Base-by-base conservation (phyloP, 2,329 filamentous ascomycete species). In the Xylariaceae sp. region DNA sequence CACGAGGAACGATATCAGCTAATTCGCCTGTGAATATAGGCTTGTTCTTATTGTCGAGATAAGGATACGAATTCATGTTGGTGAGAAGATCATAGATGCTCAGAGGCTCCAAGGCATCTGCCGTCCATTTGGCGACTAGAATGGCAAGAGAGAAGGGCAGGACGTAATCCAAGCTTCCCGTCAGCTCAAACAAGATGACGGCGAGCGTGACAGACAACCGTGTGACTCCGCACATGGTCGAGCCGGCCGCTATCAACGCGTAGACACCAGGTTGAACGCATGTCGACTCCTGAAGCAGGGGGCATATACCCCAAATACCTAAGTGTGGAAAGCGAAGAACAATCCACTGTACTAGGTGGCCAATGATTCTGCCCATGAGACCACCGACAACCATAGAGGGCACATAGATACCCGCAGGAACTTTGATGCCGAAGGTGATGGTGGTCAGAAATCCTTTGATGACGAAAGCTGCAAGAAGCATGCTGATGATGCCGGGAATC, bases 301-400 rank as follows among this genome's bases (percentile, higher is more conserved):
- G 78, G 57, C 93, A 97, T 11, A 75, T 73, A 16, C 81, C 78
- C 69, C 91, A 96, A 6, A 96, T 65, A 12, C 78, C 69, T 57
- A 83, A 85, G 41, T 81, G 67, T 0, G 89, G 86, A 56, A 83
- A 86, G 22, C 75, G 76, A 42, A 94, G 72, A 4, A 91, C 89
- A 39, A 87, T 65, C 65, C 86, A 89, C 61, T 97, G 91, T 0
- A 90, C 81, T 6, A 83, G 64, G 61, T 97, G 93, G 1, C 93
- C 93, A 11, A 95, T 79, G 34, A 93, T 82, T 7, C 91, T 83
- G 22, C 91, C 91, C 70, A 95, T 83, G 15, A 98, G 71, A 57
- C 93, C 93, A 50, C 93, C 93, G 15, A 97, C 89, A 19, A 97
- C 93, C 93, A 98, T 98, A 54, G 91, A 96, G 3, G 93, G 93